A percentile compares a stretch with the other conserved stretches of the same genome.
phyloP scores from a whole-genome alignment of 495 filamentous ascomycete genomes.

The Penicillium longicatenatum region DNA sequence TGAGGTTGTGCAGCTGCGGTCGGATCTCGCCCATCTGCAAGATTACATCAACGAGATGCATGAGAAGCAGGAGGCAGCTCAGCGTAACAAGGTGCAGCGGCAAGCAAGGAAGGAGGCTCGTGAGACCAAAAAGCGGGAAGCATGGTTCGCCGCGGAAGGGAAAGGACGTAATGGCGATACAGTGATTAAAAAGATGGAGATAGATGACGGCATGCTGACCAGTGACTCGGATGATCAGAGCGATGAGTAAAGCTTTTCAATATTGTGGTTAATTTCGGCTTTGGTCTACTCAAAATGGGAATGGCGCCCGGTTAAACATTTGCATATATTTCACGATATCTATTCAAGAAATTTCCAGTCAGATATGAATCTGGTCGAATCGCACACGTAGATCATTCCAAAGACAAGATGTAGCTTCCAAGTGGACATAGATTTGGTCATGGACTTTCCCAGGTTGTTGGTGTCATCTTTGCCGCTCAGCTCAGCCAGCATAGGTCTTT shows the following conservation, averaged over 20 bases:
- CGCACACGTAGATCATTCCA: neutral
- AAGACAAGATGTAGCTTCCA: too few relatives aligned
- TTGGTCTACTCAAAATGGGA: neutral
- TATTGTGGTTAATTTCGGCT: neutral
- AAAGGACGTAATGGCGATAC: slow-evolving; percentile 48
- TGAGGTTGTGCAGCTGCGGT: slow-evolving; percentile 43
- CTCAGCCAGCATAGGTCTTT: too few relatives aligned
- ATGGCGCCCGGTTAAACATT: neutral
- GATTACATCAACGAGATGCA: slow-evolving; percentile 47
- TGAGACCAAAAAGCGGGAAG: slow-evolving; percentile 40
- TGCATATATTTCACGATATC: neutral
- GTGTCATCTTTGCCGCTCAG: too few relatives aligned
- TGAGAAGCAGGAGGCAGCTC: slow-evolving; percentile 40
- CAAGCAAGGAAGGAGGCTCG: slow-evolving; percentile 47
- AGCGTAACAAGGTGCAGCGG: slow-evolving; percentile 36
- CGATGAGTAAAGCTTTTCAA: slow-evolving; percentile 31
- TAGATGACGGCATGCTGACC: slow-evolving; percentile 36
- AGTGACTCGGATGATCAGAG: slow-evolving; percentile 42
- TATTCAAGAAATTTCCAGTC: neutral
- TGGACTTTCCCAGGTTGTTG: too few relatives aligned
- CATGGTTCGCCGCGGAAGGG: slow-evolving; percentile 50
- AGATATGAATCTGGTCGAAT: neutral
- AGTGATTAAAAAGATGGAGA: slow-evolving; percentile 38
- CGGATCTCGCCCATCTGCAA: slow-evolving; percentile 38
- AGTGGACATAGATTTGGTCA: too few relatives aligned